Evolutionary conservation across 2,329 filamentous ascomycete genomes (phyloP).

Genomic region (Stachybotrys echinatus): DNA sequence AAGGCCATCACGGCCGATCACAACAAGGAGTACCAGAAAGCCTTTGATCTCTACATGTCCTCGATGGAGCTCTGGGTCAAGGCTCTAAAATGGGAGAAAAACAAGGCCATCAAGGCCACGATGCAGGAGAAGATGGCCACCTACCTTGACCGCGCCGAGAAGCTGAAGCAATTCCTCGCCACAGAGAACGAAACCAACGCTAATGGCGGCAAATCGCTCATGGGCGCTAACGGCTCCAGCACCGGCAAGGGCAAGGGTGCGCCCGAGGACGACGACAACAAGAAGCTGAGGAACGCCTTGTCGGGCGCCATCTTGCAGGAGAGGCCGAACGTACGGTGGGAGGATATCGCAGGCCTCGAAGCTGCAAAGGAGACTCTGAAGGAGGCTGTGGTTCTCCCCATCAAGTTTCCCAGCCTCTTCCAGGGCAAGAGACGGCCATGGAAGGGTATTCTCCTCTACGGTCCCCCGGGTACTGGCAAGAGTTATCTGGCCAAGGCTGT

Average conservation of each 20-base stretch:
- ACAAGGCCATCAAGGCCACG: constrained; percentile 93
- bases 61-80: constrained; percentile 98
- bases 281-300: constrained; percentile 89
- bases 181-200: constrained; percentile 69
- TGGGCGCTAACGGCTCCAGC: constrained; percentile 67
- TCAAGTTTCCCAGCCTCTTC: constrained; percentile 97
- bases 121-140: constrained; percentile 91
- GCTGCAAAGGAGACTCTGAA: constrained; percentile 94
- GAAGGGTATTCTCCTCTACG: constrained; percentile 96
- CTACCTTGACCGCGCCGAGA: constrained; percentile 98
- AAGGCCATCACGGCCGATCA: constrained; percentile 97
- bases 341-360: constrained; percentile 94
- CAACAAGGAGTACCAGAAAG: constrained; percentile 92
- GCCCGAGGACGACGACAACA: constrained; percentile 81
- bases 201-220: constrained; percentile 53
- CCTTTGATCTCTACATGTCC: constrained; percentile 93
- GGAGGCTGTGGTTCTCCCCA: constrained; percentile 94
- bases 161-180: constrained; percentile 88
- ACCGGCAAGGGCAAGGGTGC: constrained; percentile 57
- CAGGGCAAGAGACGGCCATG: constrained; percentile 94
- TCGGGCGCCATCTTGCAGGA: constrained; percentile 91
- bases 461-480: constrained; percentile 94
- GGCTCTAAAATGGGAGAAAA: constrained; percentile 99
- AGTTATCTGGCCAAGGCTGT: constrained; percentile 96
- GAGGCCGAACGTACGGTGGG: constrained; percentile 95